Evolutionary conservation across 805 yeast species (phyloP).

Genomic region (Starmerella lactis-condensi): DNA sequence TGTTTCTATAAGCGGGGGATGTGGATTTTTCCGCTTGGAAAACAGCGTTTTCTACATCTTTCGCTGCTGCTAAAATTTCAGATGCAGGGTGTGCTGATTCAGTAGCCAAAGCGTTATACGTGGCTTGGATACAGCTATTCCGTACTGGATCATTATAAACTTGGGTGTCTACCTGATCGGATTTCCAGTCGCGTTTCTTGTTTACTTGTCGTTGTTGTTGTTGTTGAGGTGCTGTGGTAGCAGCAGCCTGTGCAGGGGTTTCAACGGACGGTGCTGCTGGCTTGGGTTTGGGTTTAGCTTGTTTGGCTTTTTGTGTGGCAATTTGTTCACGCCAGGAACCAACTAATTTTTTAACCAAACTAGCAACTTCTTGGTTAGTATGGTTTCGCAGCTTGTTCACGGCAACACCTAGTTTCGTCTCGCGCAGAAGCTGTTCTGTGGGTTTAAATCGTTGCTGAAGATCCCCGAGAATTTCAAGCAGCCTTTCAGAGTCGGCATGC

Average conservation of each 20-base stretch:
- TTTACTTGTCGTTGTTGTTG: background rate
- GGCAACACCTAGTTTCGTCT: slow-evolving; percentile 92
- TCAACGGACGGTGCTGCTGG: slow-evolving; percentile 2
- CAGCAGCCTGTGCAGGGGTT: slow-evolving; percentile 13
- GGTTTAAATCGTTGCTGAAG: slow-evolving; percentile 61
- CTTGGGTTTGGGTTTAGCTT: slow-evolving; percentile 4
- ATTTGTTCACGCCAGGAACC: slow-evolving; percentile 82
- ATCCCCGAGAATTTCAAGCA: slow-evolving; percentile 44
- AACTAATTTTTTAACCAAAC: slow-evolving; percentile 65
- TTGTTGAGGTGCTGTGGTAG: slow-evolving; percentile 1
- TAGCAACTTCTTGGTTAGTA: slow-evolving; percentile 38
- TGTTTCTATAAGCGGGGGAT: slow-evolving; percentile 50
- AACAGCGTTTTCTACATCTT: slow-evolving; percentile 56
- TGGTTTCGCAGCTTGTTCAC: slow-evolving; percentile 76
- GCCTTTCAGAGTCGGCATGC: slow-evolving; percentile 47
- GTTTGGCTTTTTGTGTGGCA: slow-evolving; percentile 23
- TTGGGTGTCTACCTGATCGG: slow-evolving; percentile 58
- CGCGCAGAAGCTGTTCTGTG: slow-evolving; percentile 67
- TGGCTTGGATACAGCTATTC: slow-evolving; percentile 64
- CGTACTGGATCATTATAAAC: slow-evolving; percentile 62
- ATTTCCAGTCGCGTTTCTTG: slow-evolving; percentile 35
- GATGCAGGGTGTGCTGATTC: slow-evolving; percentile 48
- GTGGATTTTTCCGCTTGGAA: slow-evolving; percentile 38
- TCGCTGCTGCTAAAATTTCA: slow-evolving; percentile 42
- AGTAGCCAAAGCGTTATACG: slow-evolving; percentile 75